Evolutionary conservation across 2,329 filamentous ascomycete genomes (phyloP).

Genomic region (Xylariaceae sp.): DNA sequence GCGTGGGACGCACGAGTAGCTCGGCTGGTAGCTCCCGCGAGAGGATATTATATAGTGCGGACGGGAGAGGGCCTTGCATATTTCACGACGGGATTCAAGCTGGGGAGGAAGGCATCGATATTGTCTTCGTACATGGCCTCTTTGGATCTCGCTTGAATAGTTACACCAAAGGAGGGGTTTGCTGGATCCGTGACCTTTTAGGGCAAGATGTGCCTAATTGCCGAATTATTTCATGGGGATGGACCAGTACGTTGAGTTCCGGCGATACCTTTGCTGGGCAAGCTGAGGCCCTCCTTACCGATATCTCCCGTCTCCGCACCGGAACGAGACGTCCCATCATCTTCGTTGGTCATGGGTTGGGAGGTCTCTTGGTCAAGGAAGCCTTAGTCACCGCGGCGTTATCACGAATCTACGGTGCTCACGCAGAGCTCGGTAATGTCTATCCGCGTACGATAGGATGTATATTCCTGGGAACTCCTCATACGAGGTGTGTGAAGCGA

Average conservation of each 20-base stretch:
- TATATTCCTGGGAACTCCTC: slow-evolving; percentile 42
- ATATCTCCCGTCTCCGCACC: slow-evolving; percentile 37
- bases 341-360: slow-evolving; percentile 42
- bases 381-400: slow-evolving; percentile 41
- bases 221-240: slow-evolving; percentile 42
- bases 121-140: slow-evolving; percentile 42
- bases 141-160: slow-evolving; percentile 37
- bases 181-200: slow-evolving; percentile 42
- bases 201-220: slow-evolving; percentile 36
- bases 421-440: slow-evolving; percentile 42
- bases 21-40: slow-evolving; percentile 40
- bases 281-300: slow-evolving; percentile 37
- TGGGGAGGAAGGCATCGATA: slow-evolving; percentile 38
- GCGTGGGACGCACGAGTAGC: slow-evolving; percentile 39
- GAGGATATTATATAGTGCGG: slow-evolving; percentile 33
- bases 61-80: slow-evolving; percentile 38
- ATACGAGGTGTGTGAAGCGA: slow-evolving; percentile 38
- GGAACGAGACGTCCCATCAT: slow-evolving; percentile 40
- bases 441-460: slow-evolving; percentile 42
- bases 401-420: slow-evolving; percentile 41
- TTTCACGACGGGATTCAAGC: slow-evolving; percentile 34
- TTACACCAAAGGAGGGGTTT: slow-evolving; percentile 39
- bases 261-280: slow-evolving; percentile 39
- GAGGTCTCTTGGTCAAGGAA: slow-evolving; percentile 42
- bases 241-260: slow-evolving; percentile 31